Evolutionary conservation across 2,329 filamentous ascomycete genomes (phyloP), one percentile per base, ranked within the genome.

Genomic region (Cytospora piceicola): DNA sequence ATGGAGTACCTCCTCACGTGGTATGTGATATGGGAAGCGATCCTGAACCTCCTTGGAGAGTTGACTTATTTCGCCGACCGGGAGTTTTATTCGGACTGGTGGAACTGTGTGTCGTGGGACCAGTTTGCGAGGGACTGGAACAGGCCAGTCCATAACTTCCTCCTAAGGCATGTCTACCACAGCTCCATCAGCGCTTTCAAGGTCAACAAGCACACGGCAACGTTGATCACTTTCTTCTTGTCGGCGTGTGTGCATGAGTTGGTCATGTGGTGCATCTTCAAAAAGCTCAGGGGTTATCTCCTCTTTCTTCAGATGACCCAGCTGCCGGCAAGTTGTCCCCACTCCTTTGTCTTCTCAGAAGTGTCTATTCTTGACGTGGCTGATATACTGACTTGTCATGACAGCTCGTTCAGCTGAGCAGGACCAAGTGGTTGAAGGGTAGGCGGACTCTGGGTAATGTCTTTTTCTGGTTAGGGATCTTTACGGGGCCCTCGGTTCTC

Each of bases 101-200:
- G 86, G 86, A 88, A 88, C 70, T 82, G 80, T 67, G 82, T 85
- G 3, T 86, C 84, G 0, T 92, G 88, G 85, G 90, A 93, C 71
- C 88, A 93, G 73, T 94, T 91, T 71, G 90, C 91, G 4, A 82
- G 91, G 49, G 90, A 93, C 73, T 94, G 91, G 91, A 94, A 94
- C 73, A 79, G 87, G 3, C 90, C 91, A 0, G 90, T 94, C 4
- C 90, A 93, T 73, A 88, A 90, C 71, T 94, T 94, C 75, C 79
- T 94, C 32, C 81, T 93, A 2, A 83, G 91, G 17, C 91, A 94
- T 72, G 91, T 94, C 66, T 94, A 94, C 73, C 90, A 94, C 77
- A 88, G 85, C 55, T 90, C 87, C 55, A 93, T 94, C 72, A 91
- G 88, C 1, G 86, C 89, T 12, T 85, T 93, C 75, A 87, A 88